A percentile compares a stretch with the other conserved stretches of the same genome.
These are phyloP conservation scores for Triglochin maritima DNA, from an alignment of 106 monocot genomes.

Conservation along the genomic window DNA sequence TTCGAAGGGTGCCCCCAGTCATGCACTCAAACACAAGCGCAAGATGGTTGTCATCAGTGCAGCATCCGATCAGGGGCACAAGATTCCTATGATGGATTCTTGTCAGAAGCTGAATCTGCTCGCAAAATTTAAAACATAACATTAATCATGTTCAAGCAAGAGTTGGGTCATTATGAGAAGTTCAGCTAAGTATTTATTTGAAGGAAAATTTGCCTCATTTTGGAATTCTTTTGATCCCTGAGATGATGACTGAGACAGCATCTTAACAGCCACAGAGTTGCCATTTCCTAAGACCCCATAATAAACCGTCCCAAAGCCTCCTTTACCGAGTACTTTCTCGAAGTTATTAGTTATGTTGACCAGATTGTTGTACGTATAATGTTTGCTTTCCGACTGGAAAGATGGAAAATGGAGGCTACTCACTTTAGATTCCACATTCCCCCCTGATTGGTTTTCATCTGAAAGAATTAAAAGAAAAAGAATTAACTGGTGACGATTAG, in stretches of 20 bases:
- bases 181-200: no score
- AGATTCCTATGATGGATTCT: background rate
- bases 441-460: no score
- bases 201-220: background rate
- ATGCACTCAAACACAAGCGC: background rate
- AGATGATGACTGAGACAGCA: constrained; percentile 1
- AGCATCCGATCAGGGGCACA: background rate
- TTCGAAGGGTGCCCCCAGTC: background rate
- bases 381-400: background rate
- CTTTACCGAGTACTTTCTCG: constrained; percentile 4
- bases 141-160: no score
- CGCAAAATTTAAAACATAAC: no score
- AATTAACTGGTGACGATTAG: no score
- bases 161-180: no score
- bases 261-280: constrained; percentile 9
- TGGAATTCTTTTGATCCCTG: constrained; percentile 8
- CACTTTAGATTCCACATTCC: no score
- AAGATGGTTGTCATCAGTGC: background rate
- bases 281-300: constrained; percentile 2
- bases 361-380: constrained; percentile 4
- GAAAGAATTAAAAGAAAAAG: no score
- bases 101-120: background rate
- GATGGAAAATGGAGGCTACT: background rate
- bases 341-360: constrained; percentile 6
- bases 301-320: constrained; percentile 10